These are phyloP conservation scores for Capsicum chinense DNA, from an alignment of 257 asterid species.

Conservation along the genomic window DNA sequence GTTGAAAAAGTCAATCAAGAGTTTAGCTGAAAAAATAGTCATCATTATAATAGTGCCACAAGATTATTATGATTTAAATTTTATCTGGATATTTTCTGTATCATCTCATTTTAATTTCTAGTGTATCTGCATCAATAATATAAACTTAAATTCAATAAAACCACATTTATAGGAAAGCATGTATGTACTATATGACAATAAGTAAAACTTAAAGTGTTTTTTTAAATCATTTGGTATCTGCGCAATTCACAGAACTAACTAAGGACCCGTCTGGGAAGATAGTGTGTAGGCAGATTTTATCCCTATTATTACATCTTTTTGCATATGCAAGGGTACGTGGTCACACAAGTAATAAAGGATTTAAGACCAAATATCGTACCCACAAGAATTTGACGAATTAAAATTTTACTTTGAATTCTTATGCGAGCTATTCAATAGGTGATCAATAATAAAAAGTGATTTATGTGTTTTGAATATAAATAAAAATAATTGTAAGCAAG, in stretches of 20 bases:
- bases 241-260: neutral
- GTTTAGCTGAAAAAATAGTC: neutral
- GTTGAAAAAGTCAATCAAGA: neutral
- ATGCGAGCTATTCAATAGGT: no score
- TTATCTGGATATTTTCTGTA: neutral
- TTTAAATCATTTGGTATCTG: neutral
- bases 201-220: neutral
- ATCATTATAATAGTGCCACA: neutral
- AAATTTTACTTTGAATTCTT: no score
- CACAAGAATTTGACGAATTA: no score
- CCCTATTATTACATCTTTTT: no score
- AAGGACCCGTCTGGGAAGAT: no score
- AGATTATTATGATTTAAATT: neutral
- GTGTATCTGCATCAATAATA: neutral
- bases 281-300: no score
- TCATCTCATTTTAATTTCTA: neutral
- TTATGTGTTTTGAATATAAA: no score
- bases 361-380: no score
- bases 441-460: no score
- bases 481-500: no score
- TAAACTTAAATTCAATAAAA: neutral
- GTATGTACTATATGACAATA: neutral
- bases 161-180: neutral
- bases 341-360: no score
- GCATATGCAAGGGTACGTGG: no score